These are phyloP conservation scores for Ensete ventricosum DNA, from an alignment of 176 grass and related monocot species.

Conservation along the genomic window DNA sequence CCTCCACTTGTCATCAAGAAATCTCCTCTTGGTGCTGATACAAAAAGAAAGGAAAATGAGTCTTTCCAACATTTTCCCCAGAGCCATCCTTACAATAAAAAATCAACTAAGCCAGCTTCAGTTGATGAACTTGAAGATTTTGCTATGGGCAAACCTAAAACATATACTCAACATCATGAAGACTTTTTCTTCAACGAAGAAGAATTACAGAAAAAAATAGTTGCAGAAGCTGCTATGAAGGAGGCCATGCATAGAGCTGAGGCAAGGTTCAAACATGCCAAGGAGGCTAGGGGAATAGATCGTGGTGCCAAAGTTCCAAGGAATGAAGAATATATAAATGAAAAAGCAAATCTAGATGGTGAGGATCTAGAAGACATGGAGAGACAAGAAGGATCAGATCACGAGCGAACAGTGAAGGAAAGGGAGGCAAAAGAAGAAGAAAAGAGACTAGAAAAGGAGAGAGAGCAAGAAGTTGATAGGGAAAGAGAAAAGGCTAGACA, in stretches of 20 bases:
- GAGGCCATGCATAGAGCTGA: conserved; percentile 27
- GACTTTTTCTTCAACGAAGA: conserved; percentile 37
- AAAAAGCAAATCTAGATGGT: conserved; percentile 14
- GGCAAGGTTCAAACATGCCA: conserved; percentile 18
- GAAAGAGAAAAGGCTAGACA: conserved; percentile 56
- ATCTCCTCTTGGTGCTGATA: conserved; percentile 23
- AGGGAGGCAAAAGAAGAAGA: conserved; percentile 40
- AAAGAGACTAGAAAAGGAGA: conserved; percentile 47
- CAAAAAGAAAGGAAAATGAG: conserved; percentile 30
- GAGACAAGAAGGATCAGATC: conserved; percentile 34
- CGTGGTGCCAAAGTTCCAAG: conserved; percentile 18
- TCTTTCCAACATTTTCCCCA: conserved; percentile 26
- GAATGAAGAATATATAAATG: conserved; percentile 18
- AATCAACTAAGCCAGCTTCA: conserved; percentile 44
- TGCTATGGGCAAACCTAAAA: conserved; percentile 41
- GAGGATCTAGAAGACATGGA: conserved; percentile 34
- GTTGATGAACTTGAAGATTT: conserved; percentile 67
- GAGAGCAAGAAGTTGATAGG: conserved; percentile 43
- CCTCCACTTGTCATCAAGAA: conserved; percentile 45
- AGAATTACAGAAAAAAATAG: conserved; percentile 48
- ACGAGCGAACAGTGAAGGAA: conserved; percentile 26
- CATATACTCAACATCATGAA: conserved; percentile 34
- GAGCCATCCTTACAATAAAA: conserved; percentile 42
- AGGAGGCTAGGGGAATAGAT: conserved; percentile 13
- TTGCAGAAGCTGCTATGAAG: conserved; percentile 29